Base-by-base conservation (phyloP, 768 basidiomycete genomes). In the Lentinula edodes region DNA sequence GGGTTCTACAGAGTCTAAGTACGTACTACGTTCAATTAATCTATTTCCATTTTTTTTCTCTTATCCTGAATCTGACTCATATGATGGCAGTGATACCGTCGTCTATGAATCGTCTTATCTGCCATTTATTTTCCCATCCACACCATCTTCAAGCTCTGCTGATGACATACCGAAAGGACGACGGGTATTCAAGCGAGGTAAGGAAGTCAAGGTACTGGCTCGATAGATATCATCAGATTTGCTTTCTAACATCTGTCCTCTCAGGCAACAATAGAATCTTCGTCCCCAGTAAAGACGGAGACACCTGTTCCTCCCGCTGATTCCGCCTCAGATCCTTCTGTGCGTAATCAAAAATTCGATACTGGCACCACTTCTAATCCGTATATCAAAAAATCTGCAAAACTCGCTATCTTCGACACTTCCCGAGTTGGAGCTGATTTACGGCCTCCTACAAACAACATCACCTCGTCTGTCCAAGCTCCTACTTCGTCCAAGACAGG, bases 41-140 rank as follows among this genome's bases (percentile, higher is more conserved):
- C 63, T 8, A 1, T 42, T 58, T 16, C 54, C 55, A 45, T 52
- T 7, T 36, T 52, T 8, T 20, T 15, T 16, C 28, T 23, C 3
- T 34, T 48, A 42, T n/a, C 9, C 45, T 6, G 18, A 46, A n/a
- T 10, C 12, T 46, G 6, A 46, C 18, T 9, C n/a, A n/a, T 9
- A 23, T 48, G 28, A 36, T 23, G 38, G 16, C 51, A 73, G 70
- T 34, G 58, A 66, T 15, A 53, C 70, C 42, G 74, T 83, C 56
- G 72, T 78, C 45, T 79, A 87, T 66, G 87, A 89, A 70, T 66
- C 78, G 15, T 89, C 87, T 0, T 88, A 87, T 70, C 70, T 88
- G 32, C 87, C 87, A 4, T 89, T 89, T 70, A 71, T 88, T 16
- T 87, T 86, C 65, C 72, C 79, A 58, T 73, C 78, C 46, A 63